Evolutionary conservation across 306 rosid species (phyloP).

Genomic region (Pterocarpus macrocarpus): DNA sequence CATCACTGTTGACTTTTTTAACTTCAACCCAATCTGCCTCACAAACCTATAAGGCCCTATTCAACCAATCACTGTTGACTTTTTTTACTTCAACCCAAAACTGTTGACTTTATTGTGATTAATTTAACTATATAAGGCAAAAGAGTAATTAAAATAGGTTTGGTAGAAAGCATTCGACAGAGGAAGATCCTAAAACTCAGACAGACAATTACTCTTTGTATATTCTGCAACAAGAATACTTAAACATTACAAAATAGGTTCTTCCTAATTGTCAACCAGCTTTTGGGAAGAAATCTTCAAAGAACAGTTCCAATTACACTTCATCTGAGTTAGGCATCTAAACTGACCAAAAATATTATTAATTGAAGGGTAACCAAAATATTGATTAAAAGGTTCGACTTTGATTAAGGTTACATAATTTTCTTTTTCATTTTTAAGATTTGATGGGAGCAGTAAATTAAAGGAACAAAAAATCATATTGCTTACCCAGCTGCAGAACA

Average conservation of each 20-base stretch:
- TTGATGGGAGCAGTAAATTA: no score
- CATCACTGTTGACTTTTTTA: no score
- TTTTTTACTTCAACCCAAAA: no score
- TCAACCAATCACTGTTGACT: no score
- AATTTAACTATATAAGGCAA: not conserved
- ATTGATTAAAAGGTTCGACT: not conserved
- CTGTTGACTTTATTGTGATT: not conserved
- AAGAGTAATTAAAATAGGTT: not conserved
- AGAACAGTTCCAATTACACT: conserved; percentile 13
- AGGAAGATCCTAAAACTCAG: not conserved
- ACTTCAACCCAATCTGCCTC: no score
- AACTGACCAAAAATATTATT: not conserved
- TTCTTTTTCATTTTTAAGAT: not conserved
- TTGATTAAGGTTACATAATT: no score
- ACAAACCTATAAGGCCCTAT: no score
- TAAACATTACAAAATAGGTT: not conserved
- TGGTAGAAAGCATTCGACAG: not conserved
- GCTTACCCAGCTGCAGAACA: no score
- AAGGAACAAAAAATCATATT: no score
- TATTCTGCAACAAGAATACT: not conserved
- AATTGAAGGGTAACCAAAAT: not conserved
- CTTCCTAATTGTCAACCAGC: not conserved
- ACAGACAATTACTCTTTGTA: not conserved
- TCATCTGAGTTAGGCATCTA: conserved; percentile 26
- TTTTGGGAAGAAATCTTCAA: not conserved